phyloP scores from a whole-genome alignment of 2,329 filamentous ascomycete species.

The Colletotrichum tabaci region DNA sequence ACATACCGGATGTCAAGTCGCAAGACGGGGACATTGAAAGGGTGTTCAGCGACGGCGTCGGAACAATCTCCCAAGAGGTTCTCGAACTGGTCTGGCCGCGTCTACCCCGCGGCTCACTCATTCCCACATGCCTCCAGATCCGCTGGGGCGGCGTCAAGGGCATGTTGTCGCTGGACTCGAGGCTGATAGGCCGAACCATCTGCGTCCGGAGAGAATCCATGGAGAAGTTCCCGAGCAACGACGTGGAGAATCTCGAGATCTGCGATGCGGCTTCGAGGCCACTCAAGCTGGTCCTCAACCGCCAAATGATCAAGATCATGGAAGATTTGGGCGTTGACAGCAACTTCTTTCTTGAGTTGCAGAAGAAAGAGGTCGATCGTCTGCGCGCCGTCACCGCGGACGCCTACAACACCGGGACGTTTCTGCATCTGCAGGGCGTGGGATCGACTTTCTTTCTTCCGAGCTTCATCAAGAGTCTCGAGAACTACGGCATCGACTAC shows the following conservation, averaged over 20 bases:
- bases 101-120: slow-evolving; percentile 62
- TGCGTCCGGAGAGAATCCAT: slow-evolving; percentile 79
- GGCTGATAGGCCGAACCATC: slow-evolving; percentile 71
- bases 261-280: slow-evolving; percentile 79
- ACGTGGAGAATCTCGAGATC: slow-evolving; percentile 74
- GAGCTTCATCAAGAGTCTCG: slow-evolving; percentile 72
- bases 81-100: slow-evolving; percentile 72
- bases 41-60: slow-evolving; percentile 85
- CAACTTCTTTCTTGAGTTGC: slow-evolving; percentile 74
- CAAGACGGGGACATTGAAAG: slow-evolving; percentile 57
- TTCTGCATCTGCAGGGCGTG: slow-evolving; percentile 75
- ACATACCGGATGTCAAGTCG: slow-evolving; percentile 68
- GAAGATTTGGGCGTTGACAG: slow-evolving; percentile 79
- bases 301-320: slow-evolving; percentile 87
- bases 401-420: slow-evolving; percentile 74
- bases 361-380: slow-evolving; percentile 72
- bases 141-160: slow-evolving; percentile 83
- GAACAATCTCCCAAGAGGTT: slow-evolving; percentile 76
- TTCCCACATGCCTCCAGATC: slow-evolving; percentile 81
- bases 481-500: slow-evolving; percentile 74
- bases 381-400: slow-evolving; percentile 73
- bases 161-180: slow-evolving; percentile 79
- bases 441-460: slow-evolving; percentile 73
- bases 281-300: slow-evolving; percentile 80
- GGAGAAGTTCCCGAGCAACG: slow-evolving; percentile 79